phyloP scores from a whole-genome alignment of 306 rosid species.

The Dalbergia cultrata region DNA sequence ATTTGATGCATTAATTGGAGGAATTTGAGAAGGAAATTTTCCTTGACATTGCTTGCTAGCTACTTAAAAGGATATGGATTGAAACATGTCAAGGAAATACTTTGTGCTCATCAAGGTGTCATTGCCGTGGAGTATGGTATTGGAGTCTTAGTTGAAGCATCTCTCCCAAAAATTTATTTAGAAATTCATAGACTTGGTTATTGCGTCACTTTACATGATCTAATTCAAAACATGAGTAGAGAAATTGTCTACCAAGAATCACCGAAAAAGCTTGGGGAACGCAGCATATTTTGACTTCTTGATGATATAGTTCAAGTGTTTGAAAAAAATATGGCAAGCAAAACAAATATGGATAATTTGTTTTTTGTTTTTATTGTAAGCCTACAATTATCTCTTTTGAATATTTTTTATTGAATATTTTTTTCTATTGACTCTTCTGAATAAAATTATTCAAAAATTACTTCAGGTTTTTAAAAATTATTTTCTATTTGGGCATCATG shows the following conservation, averaged over 20 bases:
- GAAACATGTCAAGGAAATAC: neutral
- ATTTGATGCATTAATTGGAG: neutral
- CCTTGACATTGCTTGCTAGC: neutral
- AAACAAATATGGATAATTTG: neutral
- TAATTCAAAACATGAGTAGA: neutral
- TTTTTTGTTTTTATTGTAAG: neutral
- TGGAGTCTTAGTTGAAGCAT: neutral
- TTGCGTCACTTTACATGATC: neutral
- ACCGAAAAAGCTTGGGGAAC: neutral
- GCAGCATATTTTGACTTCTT: neutral
- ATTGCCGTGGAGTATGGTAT: neutral
- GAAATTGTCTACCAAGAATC: neutral
- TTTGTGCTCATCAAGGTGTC: neutral
- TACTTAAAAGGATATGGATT: neutral
- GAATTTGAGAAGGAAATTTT: neutral
- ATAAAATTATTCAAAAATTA: too few relatives aligned
- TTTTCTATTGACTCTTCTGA: neutral
- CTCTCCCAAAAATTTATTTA: neutral
- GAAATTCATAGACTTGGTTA: neutral
- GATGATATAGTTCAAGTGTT: neutral
- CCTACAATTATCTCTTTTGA: neutral
- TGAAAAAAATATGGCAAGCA: neutral
- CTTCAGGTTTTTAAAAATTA: too few relatives aligned
- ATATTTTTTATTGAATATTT: neutral
- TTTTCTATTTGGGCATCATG: too few relatives aligned